Evolutionary conservation across 2,329 filamentous ascomycete genomes (phyloP), one percentile per base, ranked within the genome.

Genomic region (Sclerotiophoma versabilis): DNA sequence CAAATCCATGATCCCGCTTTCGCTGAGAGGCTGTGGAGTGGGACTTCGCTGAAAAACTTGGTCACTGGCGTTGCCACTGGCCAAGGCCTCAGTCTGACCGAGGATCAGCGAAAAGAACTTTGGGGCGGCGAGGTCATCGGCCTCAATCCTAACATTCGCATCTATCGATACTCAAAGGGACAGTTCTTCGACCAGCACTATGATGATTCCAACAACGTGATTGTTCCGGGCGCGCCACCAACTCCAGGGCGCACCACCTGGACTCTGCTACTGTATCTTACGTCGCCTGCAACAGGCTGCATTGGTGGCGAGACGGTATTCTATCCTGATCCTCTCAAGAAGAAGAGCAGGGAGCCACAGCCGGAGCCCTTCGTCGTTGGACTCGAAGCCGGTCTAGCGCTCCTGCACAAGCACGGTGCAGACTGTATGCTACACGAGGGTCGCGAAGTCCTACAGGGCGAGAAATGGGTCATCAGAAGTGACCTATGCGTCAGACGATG

Each of bases 131-230:
- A 92, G 43, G 86, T 91, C 0, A 77, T 96, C n/a, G 92, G 92
- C 0, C 77, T 97, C 55, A 96, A 92, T 74, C 86, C 91, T 8
- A 96, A 96, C 62, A 96, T 97, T 49, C 83, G 93, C 27, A 85
- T 97, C 25, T 97, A 97, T 77, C 85, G 93, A 19, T 97, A 97
- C 75, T 84, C 83, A 1, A 85, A 88, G 61, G 91, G 91, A 0
- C 92, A 97, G 71, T 96, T 93, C 73, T 97, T 97, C 72, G 92
- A 92, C 69, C 88, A 91, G 66, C 93, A 97, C 73, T 97, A 96
- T 68, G 93, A 98, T 75, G 93, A 97, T 68, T 90, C 86, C 45
- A 96, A 96, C 71, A 81, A 84, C 49, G 75, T 97, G 22, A 82
- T 77, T 0, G 77, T 95, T 3, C 66, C 74, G 29, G 70, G 69